phyloP scores from a whole-genome alignment of 2,329 filamentous ascomycete species.

The Clonostachys byssicola region DNA sequence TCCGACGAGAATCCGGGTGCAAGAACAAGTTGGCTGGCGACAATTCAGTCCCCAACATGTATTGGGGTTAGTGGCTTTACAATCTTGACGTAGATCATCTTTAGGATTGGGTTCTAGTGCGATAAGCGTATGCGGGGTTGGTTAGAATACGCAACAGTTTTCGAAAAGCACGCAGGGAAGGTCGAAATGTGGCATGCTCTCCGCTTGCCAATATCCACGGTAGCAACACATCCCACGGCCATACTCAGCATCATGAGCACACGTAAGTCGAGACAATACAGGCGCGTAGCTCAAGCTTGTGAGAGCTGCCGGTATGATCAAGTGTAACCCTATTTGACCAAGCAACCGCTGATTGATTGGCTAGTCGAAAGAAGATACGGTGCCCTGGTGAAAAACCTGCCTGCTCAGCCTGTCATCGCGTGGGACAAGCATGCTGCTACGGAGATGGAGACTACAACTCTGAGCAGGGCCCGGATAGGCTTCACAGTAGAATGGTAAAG shows the following conservation, averaged over 20 bases:
- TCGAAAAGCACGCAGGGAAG: too few relatives aligned
- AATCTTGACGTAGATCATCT: too few relatives aligned
- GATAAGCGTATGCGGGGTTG: too few relatives aligned
- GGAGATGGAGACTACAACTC: background rate
- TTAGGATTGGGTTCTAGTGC: too few relatives aligned
- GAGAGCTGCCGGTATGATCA: slow-evolving; percentile 1
- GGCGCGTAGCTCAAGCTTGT: slow-evolving; percentile 1
- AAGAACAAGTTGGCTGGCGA: too few relatives aligned
- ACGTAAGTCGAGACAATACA: background rate
- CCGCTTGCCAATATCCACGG: too few relatives aligned
- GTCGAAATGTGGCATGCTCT: too few relatives aligned
- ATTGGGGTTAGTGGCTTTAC: too few relatives aligned
- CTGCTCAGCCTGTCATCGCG: background rate
- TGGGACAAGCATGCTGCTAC: background rate
- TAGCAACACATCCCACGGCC: background rate
- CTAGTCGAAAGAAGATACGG: slow-evolving; percentile 1
- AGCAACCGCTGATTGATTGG: background rate
- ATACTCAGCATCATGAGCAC: background rate
- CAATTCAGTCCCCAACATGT: too few relatives aligned
- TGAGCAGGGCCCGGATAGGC: background rate
- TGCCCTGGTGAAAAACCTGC: background rate
- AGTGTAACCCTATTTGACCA: background rate
- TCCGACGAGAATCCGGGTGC: too few relatives aligned
- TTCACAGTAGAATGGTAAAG: background rate
- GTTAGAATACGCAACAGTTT: too few relatives aligned